Evolutionary conservation across 2,329 filamentous ascomycete genomes (phyloP), one percentile per base, ranked within the genome.

Genomic region (Phyllosticta citriasiana): DNA sequence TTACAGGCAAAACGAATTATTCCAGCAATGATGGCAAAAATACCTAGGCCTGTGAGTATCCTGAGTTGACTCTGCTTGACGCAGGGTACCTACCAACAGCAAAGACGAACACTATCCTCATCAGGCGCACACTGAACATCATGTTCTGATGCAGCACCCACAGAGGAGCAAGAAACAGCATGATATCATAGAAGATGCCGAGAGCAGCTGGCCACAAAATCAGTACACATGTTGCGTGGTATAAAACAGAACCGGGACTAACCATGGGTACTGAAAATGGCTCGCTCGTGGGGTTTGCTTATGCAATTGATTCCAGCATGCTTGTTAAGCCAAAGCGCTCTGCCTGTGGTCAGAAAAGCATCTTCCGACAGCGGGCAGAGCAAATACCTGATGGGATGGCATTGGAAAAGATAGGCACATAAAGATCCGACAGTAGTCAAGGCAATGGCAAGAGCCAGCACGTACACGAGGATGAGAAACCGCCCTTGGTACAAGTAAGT

Each of bases 71-170:
- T 24, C 27, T 12, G 24, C 14, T 19, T 3, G 19, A 22, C 12
- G 16, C 12, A 7, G 1, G 6, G 3, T 47, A 14, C 60, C 25
- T 55, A 62, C 60, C 60, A 7, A 78, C 66, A 24, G 68, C 68
- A 51, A 78, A 72, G 16, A 77, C 66, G 19, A 76, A 63, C 8
- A 73, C 67, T 3, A 77, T 69, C 53, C 71, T 72, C 12, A 75
- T 57, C 3, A 66, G 70, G 59, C 70, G 70, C 19, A 64, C 61
- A 0, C 72, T 72, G 53, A 67, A 73, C 57, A 72, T 72, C 68
- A 75, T 73, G 59, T 73, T 75, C 47, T 55, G 69, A 14, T 68
- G 66, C 25, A 77, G 70, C 12, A 75, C 70, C 71, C 71, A 76
- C 16, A 62, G 51, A 12, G 60, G 60, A 51, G 57, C 54, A n/a